These are phyloP conservation scores for Leccinellum albellum DNA, from an alignment of 768 basidiomycete species.

Conservation along the genomic window DNA sequence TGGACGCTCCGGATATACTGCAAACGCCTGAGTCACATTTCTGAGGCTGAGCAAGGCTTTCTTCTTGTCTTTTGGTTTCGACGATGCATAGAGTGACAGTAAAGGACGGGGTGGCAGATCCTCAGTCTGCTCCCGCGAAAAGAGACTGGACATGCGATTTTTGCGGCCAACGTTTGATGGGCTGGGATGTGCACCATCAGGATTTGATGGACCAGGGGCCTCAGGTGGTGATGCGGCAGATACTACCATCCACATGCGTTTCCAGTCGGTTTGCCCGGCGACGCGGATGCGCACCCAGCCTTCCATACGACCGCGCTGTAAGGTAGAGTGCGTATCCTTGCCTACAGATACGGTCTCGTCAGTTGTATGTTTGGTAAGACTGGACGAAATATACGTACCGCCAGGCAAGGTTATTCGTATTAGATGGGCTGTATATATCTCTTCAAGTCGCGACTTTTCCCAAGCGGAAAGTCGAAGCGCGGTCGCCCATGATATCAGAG, in stretches of 20 bases:
- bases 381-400: constrained; percentile 28
- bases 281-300: constrained; percentile 89
- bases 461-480: constrained; percentile 87
- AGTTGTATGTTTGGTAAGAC: constrained; percentile 27
- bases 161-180: constrained; percentile 29
- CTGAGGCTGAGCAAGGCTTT: constrained; percentile 66
- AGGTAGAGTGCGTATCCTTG: constrained; percentile 54
- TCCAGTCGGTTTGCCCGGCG: constrained; percentile 98
- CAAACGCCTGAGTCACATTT: constrained; percentile 79
- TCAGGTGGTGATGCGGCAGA: constrained; percentile 41
- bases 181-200: constrained; percentile 26
- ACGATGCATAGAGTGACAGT: constrained; percentile 58
- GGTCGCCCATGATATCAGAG: constrained; percentile 85
- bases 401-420: constrained; percentile 70
- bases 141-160: constrained; percentile 61
- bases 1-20: constrained; percentile 94
- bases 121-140: constrained; percentile 47
- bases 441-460: constrained; percentile 94
- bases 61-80: constrained; percentile 73
- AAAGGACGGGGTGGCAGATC: constrained; percentile 36
- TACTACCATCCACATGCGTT: constrained; percentile 82
- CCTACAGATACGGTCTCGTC: constrained; percentile 25
- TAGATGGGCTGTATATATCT: constrained; percentile 95
- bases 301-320: constrained; percentile 74
- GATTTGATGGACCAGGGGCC: constrained; percentile 19